A percentile compares a stretch with the other conserved stretches of the same genome.
Conservation (phyloP, 257 asterid species). For the Solanum rostratum region DNA sequence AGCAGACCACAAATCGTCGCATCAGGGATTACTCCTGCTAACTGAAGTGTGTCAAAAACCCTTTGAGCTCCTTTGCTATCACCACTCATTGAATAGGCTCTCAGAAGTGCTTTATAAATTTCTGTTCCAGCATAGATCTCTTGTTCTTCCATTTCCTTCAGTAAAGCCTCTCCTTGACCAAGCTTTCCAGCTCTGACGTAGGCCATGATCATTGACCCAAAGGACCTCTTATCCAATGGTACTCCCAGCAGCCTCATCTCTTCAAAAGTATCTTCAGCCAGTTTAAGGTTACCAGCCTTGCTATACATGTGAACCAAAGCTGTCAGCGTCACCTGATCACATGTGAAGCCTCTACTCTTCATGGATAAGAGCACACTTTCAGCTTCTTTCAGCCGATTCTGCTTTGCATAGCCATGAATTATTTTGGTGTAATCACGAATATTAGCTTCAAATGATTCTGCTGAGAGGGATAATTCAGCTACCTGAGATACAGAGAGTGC, state of each 20-base stretch:
- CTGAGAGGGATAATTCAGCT: constrained; percentile 46
- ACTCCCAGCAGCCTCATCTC: constrained; percentile 79
- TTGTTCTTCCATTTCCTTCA: constrained; percentile 61
- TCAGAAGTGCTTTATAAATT: constrained; percentile 77
- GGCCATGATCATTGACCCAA: constrained; percentile 92
- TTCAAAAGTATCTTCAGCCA: constrained; percentile 53
- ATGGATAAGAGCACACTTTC: constrained; percentile 44
- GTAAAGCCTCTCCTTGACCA: constrained; percentile 36
- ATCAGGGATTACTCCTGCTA: constrained; percentile 70
- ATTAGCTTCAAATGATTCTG: constrained; percentile 75
- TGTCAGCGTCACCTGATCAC: constrained; percentile 74
- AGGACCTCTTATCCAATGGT: constrained; percentile 63
- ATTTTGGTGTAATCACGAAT: constrained; percentile 80
- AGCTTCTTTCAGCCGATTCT: constrained; percentile 48
- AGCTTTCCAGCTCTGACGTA: constrained; percentile 63
- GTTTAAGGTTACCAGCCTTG: constrained; percentile 64
- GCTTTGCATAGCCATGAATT: constrained; percentile 53
- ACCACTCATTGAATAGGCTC: constrained; percentile 74
- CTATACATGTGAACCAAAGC: constrained; percentile 83
- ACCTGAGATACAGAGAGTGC: constrained; percentile 32
- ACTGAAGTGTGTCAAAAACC: constrained; percentile 59
- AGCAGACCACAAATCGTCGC: constrained; percentile 68
- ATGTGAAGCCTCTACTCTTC: constrained; percentile 54
- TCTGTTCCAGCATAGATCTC: constrained; percentile 66
- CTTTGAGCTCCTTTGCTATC: constrained; percentile 68